Evolutionary conservation across 331 rosid species (phyloP).

Genomic region (Telfairia occidentalis): DNA sequence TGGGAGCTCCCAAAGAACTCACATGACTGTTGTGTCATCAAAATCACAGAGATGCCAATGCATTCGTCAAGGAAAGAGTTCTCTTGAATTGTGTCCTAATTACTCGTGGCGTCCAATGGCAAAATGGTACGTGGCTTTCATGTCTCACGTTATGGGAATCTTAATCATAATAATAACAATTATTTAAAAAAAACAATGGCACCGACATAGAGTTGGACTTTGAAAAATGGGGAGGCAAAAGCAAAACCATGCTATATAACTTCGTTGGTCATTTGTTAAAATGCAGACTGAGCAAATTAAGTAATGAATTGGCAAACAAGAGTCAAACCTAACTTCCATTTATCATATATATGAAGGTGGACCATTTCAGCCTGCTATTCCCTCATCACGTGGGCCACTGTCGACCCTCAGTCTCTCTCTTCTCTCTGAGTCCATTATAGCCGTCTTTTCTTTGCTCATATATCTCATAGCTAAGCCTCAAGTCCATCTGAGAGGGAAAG

Average conservation of each 20-base stretch:
- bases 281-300: background rate
- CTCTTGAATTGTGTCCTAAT: background rate
- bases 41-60: background rate
- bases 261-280: background rate
- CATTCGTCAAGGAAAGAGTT: background rate
- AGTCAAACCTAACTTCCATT: slow-evolving; percentile 8
- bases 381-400: slow-evolving; percentile 7
- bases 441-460: slow-evolving; percentile 9
- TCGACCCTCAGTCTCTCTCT: background rate
- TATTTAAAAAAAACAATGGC: background rate
- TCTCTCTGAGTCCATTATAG: slow-evolving; percentile 13
- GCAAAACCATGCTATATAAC: background rate
- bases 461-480: background rate
- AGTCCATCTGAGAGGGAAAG: background rate
- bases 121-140: background rate
- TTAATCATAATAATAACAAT: no score
- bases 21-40: background rate
- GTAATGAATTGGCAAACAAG: background rate
- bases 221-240: background rate
- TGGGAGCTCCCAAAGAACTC: slow-evolving; percentile 11
- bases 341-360: background rate
- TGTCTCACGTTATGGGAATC: slow-evolving; percentile 4
- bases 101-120: background rate
- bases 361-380: slow-evolving; percentile 4
- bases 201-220: background rate